Evolutionary conservation across 2,329 filamentous ascomycete genomes (phyloP).

Genomic region (Monilinia laxa): DNA sequence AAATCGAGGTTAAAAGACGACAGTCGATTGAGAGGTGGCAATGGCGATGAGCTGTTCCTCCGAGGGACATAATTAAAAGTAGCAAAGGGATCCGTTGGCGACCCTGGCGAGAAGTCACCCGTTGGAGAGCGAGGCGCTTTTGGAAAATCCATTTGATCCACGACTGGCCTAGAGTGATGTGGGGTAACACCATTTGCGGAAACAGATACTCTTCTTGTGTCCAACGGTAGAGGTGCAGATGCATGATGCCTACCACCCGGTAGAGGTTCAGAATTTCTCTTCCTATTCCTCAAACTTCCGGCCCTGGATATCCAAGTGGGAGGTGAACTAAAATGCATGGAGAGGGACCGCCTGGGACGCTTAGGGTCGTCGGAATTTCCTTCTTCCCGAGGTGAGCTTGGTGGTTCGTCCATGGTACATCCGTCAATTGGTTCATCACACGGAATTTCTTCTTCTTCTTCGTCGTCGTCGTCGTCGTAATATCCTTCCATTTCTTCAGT

Average conservation of each 20-base stretch:
- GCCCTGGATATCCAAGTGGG: slow-evolving; percentile 56
- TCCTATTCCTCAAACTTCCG: slow-evolving; percentile 57
- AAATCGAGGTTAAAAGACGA: slow-evolving; percentile 57
- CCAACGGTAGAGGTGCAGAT: slow-evolving; percentile 50
- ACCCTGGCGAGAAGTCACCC: slow-evolving; percentile 30
- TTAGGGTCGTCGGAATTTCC: slow-evolving; percentile 41
- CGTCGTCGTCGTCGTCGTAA: no score
- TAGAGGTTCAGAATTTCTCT: slow-evolving; percentile 48
- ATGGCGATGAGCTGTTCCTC: slow-evolving; percentile 54
- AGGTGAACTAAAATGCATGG: slow-evolving; percentile 59
- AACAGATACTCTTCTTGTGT: slow-evolving; percentile 33
- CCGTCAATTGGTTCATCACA: slow-evolving; percentile 33
- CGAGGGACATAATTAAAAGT: slow-evolving; percentile 31
- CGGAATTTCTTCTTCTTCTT: slow-evolving; percentile 33
- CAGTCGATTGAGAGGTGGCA: slow-evolving; percentile 54
- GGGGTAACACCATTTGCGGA: slow-evolving; percentile 33
- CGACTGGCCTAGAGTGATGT: slow-evolving; percentile 28
- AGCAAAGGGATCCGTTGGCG: slow-evolving; percentile 33
- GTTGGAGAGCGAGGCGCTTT: slow-evolving; percentile 26
- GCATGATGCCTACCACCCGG: slow-evolving; percentile 51
- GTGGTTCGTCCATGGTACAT: slow-evolving; percentile 14
- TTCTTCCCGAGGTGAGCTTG: slow-evolving; percentile 12
- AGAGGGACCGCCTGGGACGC: slow-evolving; percentile 53
- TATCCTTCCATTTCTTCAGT: slow-evolving; percentile 24
- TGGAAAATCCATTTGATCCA: slow-evolving; percentile 35